Evolutionary conservation across 2,329 filamentous ascomycete species (phyloP).

Genomic region (Sporothrix schenckii): DNA sequence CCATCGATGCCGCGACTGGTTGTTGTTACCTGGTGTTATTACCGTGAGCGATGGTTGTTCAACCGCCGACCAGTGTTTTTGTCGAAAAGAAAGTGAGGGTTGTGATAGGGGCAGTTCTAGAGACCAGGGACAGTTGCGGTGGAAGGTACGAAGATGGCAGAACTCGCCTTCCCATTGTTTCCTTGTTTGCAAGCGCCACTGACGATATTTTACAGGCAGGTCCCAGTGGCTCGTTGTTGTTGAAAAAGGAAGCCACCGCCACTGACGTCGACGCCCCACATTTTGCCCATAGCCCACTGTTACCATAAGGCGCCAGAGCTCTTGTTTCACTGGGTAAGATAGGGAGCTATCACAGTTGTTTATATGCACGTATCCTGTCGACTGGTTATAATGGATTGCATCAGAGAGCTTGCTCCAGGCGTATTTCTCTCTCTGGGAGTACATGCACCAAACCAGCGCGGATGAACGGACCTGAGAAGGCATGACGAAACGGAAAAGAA

Average conservation of each 20-base stretch:
- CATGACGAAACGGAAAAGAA: neutral
- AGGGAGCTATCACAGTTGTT: too few relatives aligned
- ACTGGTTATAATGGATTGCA: too few relatives aligned
- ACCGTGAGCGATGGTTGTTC: slow-evolving; percentile 1
- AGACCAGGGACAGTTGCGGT: neutral
- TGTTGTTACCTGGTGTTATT: slow-evolving; percentile 2
- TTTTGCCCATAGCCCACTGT: slow-evolving; percentile 8
- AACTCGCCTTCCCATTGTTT: neutral
- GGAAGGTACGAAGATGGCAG: neutral
- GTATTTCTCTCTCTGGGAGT: too few relatives aligned
- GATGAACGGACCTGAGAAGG: neutral
- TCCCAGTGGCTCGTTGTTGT: too few relatives aligned
- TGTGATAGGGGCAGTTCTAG: neutral
- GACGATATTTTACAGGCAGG: slow-evolving; percentile 13
- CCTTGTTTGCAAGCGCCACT: neutral
- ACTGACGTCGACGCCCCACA: slow-evolving; percentile 2
- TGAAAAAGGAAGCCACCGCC: slow-evolving; percentile 21
- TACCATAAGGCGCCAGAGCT: neutral
- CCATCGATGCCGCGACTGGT: neutral
- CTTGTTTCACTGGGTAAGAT: too few relatives aligned
- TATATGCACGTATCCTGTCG: too few relatives aligned
- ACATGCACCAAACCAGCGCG: too few relatives aligned
- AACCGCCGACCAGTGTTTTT: slow-evolving; percentile 10
- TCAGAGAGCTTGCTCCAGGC: too few relatives aligned
- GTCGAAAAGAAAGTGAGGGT: neutral